A percentile compares a stretch with the other conserved stretches of the same genome.
Evolutionary conservation across 164 flowering plant species (phyloP).

Genomic region (Berberis vulgaris): DNA sequence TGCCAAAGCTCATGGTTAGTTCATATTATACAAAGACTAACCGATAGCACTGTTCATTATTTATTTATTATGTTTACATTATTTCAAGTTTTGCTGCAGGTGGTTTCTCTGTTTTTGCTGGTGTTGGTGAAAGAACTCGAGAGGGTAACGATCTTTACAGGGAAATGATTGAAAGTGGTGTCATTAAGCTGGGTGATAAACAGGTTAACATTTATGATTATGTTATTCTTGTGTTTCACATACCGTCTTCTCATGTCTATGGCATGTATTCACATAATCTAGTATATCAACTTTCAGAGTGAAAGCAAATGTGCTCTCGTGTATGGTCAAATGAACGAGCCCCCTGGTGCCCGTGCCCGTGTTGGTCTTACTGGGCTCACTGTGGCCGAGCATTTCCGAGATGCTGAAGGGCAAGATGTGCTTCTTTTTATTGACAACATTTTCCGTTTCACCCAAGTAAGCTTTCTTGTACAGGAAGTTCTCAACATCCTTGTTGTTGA

Average conservation of each 20-base stretch:
- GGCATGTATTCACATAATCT: background rate
- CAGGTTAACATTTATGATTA: slow-evolving; percentile 29
- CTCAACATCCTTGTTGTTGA: background rate
- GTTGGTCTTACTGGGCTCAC: slow-evolving; percentile 78
- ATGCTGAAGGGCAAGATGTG: slow-evolving; percentile 97
- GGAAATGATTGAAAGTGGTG: slow-evolving; percentile 97
- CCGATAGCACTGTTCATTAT: background rate
- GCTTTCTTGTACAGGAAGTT: slow-evolving; percentile 1
- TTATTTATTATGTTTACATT: background rate
- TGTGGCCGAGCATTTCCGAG: slow-evolving; percentile 93
- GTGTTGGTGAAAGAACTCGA: slow-evolving; percentile 87
- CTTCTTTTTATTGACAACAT: slow-evolving; percentile 95
- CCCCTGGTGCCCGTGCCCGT: slow-evolving; percentile 38
- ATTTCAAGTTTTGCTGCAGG: slow-evolving; percentile 25
- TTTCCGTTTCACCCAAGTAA: slow-evolving; percentile 90
- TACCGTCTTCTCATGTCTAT: background rate
- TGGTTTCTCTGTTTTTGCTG: slow-evolving; percentile 95
- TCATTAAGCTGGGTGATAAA: slow-evolving; percentile 85
- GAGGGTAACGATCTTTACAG: slow-evolving; percentile 92
- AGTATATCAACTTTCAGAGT: slow-evolving; percentile 7
- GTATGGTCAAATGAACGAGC: slow-evolving; percentile 38
- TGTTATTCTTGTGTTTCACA: background rate
- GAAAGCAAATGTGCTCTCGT: slow-evolving; percentile 33
- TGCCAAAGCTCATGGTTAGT: slow-evolving; percentile 84
- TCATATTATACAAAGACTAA: background rate